Conservation (phyloP, 345 rosid species). For the Eucalyptus erythrocorys region DNA sequence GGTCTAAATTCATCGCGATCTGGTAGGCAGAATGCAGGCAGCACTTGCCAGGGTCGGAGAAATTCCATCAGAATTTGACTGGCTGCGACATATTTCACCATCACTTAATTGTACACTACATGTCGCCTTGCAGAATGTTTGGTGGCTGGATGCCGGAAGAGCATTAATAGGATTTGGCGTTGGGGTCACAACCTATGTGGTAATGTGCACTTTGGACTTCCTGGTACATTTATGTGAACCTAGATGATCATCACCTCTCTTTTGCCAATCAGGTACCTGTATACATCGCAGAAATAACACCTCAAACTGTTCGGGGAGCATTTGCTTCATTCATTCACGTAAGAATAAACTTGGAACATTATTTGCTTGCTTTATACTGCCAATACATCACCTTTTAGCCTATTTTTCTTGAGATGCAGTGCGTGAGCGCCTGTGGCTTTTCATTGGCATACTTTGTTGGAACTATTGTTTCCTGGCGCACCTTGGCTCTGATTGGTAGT, state of each 20-base stretch:
- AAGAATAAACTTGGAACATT: background rate
- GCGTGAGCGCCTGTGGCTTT: background rate
- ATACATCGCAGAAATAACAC: slow-evolving; percentile 1
- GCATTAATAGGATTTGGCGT: background rate
- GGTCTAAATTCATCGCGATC: background rate
- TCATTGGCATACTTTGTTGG: background rate
- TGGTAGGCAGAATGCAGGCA: background rate
- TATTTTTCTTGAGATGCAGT: background rate
- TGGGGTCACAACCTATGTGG: background rate
- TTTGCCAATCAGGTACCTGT: background rate
- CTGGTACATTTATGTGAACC: background rate
- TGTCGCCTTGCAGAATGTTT: background rate
- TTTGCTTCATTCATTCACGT: background rate
- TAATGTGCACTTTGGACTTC: background rate
- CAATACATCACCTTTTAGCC: background rate
- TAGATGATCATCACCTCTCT: background rate
- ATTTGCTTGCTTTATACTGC: background rate
- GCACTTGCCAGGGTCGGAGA: background rate
- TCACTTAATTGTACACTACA: background rate
- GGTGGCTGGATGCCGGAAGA: background rate
- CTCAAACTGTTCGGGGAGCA: slow-evolving; percentile 10
- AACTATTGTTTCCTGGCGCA: slow-evolving; percentile 4
- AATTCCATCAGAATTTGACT: background rate
- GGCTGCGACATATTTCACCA: background rate
- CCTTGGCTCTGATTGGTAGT: slow-evolving; percentile 7